Conservation (phyloP, 257 asterid species). For the Mentha longifolia region DNA sequence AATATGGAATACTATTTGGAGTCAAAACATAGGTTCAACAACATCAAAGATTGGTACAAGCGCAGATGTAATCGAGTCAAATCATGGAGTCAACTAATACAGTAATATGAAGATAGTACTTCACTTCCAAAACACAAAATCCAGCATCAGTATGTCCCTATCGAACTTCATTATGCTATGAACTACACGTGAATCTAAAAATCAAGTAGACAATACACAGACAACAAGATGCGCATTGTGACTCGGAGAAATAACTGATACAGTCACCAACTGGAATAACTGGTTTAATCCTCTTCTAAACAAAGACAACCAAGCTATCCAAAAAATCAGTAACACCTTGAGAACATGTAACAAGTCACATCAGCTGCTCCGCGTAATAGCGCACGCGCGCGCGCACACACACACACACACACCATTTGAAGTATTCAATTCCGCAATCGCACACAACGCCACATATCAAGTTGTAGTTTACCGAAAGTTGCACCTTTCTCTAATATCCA, state of each 20-base stretch:
- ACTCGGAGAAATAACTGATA: not conserved
- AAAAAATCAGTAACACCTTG: not conserved
- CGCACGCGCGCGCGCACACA: too few species aligned
- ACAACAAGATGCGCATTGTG: not conserved
- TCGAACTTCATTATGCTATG: not conserved
- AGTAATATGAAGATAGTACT: not conserved
- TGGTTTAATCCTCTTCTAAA: not conserved
- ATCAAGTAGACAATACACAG: not conserved
- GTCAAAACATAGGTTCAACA: not conserved
- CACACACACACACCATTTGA: not conserved
- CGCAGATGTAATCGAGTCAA: too few species aligned
- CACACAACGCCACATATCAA: conserved; percentile 1
- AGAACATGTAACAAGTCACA: not conserved
- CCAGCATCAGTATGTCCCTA: not conserved
- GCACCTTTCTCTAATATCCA: conserved; percentile 23
- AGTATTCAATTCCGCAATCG: conserved; percentile 9
- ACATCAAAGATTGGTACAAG: not conserved
- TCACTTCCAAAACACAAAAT: not conserved
- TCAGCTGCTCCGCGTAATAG: conserved; percentile 5
- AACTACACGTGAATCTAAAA: too few species aligned
- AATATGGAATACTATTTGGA: not conserved
- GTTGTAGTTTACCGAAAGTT: not conserved
- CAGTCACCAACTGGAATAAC: not conserved
- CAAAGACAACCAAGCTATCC: not conserved
- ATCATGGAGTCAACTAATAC: not conserved